Evolutionary conservation across 139 green algal species (phyloP), one percentile per base, ranked within the genome.

Genomic region (Spirogloea muscicola): DNA sequence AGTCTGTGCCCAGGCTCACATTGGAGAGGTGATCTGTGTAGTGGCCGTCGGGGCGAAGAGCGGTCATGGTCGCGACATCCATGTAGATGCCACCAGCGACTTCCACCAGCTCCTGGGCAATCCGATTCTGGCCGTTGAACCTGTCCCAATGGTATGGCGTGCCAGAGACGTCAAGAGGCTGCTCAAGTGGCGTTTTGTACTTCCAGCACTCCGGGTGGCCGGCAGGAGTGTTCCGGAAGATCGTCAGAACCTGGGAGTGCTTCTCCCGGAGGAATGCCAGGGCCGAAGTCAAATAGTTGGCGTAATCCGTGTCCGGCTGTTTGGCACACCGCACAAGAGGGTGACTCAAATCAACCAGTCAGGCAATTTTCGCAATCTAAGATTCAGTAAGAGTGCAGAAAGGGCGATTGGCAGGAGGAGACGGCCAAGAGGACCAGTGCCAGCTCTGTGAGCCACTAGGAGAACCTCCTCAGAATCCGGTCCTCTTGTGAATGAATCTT

Each of bases 41-140:
- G 43, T 74, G 65, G 25, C 65, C 44, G 9, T 74, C 65, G 21
- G 65, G 42, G 5, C 65, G 21, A 3, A 74, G 44, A 25, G 65
- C 65, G 18, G 65, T 74, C 38, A 60, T 65, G 13, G 37, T 46
- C 21, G 64, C 65, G 13, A 74, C 65, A 74, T 74, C 65, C 65
- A 74, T 74, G 44, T 74, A 74, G 6, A 74, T 44, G n/a, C 36
- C 65, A 40, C 46, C 46, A 21, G 65, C 52, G 29, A 41, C 42
- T 33, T 74, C 65, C 27, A 42, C 65, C 18, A 65, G 46, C 18
- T 70, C 52, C 52, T 44, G 21, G 5, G 65, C 65, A 33, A 74
- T 70, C 37, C 65, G 43, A 36, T 74, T 74, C 9, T 74, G 65
- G 5, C 10, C 10, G 21, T 42, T 21, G 40, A 74, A 74, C 33